Evolutionary conservation across 768 basidiomycete genomes (phyloP), one percentile per base, ranked within the genome.

Genomic region (Stropharia rugosoannulata): DNA sequence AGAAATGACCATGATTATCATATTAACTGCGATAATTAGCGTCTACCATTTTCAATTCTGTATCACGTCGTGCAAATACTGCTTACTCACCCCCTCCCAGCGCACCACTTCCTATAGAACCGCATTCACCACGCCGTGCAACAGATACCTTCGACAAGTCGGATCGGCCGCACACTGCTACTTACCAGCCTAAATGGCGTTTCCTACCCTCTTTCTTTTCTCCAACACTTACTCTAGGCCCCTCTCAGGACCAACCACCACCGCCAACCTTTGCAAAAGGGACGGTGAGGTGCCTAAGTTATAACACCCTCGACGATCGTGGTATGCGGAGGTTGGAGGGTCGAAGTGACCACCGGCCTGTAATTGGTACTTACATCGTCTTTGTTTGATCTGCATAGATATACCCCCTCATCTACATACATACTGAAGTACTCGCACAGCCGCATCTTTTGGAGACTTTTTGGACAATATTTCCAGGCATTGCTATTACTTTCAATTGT

Each of bases 291-390:
- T 91, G 90, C 63, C 66, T 93, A 3, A 72, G 73, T 41, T 95
- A 95, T 65, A 71, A 81, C 59, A 90, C 87, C 12, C 76, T 94
- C 16, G 84, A 89, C 58, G 90, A 95, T 65, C 75, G 77, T 29
- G 82, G 75, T 6, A 93, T 95, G 87, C 78, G 83, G 39, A 76
- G 80, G 54, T 68, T 95, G 52, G 87, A 89, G 67, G 92, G 89
- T 13, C 79, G 87, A 41, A 89, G 87, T 60, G 92, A 95, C 68
- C 92, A 95, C 66, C 73, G 92, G 37, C 92, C 92, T 0, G 91
- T 94, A n/a, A 83, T 91, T 57, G 89, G 89, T 53, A 81, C 82
- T 19, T 93, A 89, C 65, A 82, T 82, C 40, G 75, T 89, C 49
- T 90, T 87, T 70, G 60, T 89, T 32, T 87, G 57, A 53, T 49